phyloP scores from a whole-genome alignment of 2,329 filamentous ascomycete species.

The Thyridium curvatum region DNA sequence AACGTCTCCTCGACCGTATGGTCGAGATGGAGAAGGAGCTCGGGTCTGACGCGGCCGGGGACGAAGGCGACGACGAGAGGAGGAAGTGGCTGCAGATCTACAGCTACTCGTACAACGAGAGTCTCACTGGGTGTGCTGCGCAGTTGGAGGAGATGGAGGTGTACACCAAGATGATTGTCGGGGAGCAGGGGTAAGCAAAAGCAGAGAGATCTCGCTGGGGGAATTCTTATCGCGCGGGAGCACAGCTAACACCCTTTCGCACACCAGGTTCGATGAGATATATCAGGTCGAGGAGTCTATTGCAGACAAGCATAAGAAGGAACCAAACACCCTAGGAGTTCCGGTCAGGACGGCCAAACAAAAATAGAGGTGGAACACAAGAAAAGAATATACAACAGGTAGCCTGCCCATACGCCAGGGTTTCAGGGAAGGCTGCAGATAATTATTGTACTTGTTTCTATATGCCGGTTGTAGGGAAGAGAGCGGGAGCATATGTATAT shows the following conservation, averaged over 20 bases:
- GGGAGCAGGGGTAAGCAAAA: conserved; percentile 38
- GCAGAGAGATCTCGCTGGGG: too few species aligned
- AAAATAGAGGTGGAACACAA: too few species aligned
- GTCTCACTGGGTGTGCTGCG: conserved; percentile 45
- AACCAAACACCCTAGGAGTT: too few species aligned
- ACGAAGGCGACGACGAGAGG: conserved; percentile 22
- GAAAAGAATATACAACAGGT: too few species aligned
- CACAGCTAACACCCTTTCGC: background rate
- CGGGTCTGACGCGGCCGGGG: conserved; percentile 13
- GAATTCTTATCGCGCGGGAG: too few species aligned
- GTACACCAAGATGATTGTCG: conserved; percentile 52
- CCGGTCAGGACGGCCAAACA: too few species aligned
- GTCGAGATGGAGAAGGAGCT: conserved; percentile 37
- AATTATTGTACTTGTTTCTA: too few species aligned
- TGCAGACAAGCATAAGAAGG: background rate
- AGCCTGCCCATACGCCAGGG: too few species aligned
- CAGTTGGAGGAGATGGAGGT: conserved; percentile 48
- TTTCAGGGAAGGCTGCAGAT: too few species aligned
- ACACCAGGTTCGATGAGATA: background rate
- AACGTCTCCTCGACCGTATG: conserved; percentile 44
- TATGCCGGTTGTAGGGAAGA: too few species aligned
- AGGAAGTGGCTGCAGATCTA: conserved; percentile 52
- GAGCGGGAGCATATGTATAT: too few species aligned
- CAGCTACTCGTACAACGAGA: conserved; percentile 47
- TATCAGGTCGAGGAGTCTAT: background rate